Percentiles rank a stretch among this genome's conserved stretches.
phyloP scores from a whole-genome alignment of 2,329 filamentous ascomycete genomes.

The Parastagonospora nodorum region DNA sequence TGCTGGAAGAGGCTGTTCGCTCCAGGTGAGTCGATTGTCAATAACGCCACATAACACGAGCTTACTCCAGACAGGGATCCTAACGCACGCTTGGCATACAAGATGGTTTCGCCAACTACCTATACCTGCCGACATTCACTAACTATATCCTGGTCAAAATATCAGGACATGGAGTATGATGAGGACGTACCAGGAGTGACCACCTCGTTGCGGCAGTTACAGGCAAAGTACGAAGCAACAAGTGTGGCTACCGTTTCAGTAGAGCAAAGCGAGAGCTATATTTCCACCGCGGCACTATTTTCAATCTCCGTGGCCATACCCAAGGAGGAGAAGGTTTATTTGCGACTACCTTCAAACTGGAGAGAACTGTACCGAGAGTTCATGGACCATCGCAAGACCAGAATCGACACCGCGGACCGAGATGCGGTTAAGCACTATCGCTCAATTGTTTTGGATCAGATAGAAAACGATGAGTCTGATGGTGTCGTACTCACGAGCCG shows the following conservation, averaged over 20 bases:
- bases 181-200: constrained; percentile 50
- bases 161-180: constrained; percentile 60
- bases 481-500: constrained; percentile 73
- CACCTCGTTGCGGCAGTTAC: constrained; percentile 51
- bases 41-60: neutral
- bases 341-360: constrained; percentile 80
- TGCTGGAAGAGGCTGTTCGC: constrained; percentile 86
- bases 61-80: constrained; percentile 63
- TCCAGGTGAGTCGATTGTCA: constrained; percentile 61
- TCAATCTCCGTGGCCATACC: constrained; percentile 75
- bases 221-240: constrained; percentile 72
- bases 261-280: constrained; percentile 84
- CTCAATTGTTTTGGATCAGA: constrained; percentile 68
- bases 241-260: constrained; percentile 73
- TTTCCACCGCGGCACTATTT: constrained; percentile 82
- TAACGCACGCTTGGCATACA: constrained; percentile 69
- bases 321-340: constrained; percentile 83
- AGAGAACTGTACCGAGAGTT: constrained; percentile 86
- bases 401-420: constrained; percentile 73
- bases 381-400: constrained; percentile 69
- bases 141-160: constrained; percentile 77
- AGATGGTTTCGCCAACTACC: constrained; percentile 70
- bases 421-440: constrained; percentile 70
- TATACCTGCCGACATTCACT: constrained; percentile 79
- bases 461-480: constrained; percentile 60